Conservation (phyloP, 176 grass and related monocot species). For the Ampelocalamus luodianensis region DNA sequence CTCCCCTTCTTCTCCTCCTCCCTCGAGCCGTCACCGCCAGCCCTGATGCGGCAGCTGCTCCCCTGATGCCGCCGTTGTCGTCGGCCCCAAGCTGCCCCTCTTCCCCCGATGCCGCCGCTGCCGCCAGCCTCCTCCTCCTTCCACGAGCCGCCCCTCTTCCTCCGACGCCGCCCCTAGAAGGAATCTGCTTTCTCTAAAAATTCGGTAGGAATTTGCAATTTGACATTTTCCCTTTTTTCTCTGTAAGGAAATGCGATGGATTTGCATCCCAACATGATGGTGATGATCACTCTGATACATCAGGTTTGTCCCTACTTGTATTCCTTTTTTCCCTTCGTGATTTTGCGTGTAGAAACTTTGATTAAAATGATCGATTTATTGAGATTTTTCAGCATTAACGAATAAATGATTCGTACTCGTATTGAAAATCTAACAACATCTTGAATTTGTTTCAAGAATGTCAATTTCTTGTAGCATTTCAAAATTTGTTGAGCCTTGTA, state of each 20-base stretch:
- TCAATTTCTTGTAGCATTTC: not conserved
- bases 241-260: conserved; percentile 39
- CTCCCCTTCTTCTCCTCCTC: no score
- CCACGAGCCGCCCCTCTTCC: no score
- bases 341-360: not conserved
- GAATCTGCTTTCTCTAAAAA: no score
- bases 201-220: not conserved
- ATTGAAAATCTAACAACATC: not conserved
- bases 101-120: no score
- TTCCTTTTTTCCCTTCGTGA: not conserved
- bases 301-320: conserved; percentile 31
- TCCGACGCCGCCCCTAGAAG: no score
- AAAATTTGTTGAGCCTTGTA: not conserved
- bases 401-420: not conserved
- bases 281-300: conserved; percentile 36
- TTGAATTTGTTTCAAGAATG: not conserved
- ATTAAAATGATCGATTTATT: not conserved
- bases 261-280: conserved; percentile 15
- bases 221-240: not conserved
- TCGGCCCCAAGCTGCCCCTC: no score
- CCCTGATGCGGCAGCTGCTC: no score
- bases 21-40: no score
- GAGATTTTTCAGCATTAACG: not conserved
- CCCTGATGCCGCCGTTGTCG: no score
- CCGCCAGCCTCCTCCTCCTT: no score